Percentiles rank a stretch among this genome's conserved stretches.
These are phyloP conservation scores for Exophiala mesophila DNA, from an alignment of 2,329 filamentous ascomycete species.

Conservation along the genomic window DNA sequence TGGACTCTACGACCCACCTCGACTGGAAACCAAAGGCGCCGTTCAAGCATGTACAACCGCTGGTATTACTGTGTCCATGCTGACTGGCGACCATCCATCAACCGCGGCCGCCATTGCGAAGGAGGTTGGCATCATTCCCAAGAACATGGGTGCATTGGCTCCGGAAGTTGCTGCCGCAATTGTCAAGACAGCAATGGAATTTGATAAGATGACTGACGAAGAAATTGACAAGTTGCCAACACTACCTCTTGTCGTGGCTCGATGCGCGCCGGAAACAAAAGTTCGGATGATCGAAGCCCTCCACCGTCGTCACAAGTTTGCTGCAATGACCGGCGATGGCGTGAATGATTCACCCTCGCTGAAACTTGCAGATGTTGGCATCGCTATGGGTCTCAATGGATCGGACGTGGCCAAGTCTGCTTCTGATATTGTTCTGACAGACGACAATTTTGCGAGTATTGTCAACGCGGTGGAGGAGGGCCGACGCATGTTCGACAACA, in stretches of 20 bases:
- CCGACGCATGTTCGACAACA: conserved; percentile 80
- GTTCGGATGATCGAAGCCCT: conserved; percentile 87
- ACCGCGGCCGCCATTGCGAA: conserved; percentile 54
- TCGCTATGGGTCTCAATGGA: conserved; percentile 80
- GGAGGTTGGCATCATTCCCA: conserved; percentile 53
- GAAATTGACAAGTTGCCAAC: conserved; percentile 63
- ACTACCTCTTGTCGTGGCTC: conserved; percentile 74
- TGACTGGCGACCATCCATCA: conserved; percentile 54
- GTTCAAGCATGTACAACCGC: conserved; percentile 50
- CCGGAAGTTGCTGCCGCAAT: conserved; percentile 45
- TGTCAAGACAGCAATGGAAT: conserved; percentile 53
- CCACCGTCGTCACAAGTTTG: conserved; percentile 68
- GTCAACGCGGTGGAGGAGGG: conserved; percentile 79
- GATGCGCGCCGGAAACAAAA: conserved; percentile 81
- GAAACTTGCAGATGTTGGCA: conserved; percentile 76
- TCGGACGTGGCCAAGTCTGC: conserved; percentile 83
- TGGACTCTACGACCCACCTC: conserved; percentile 59
- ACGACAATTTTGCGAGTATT: conserved; percentile 85
- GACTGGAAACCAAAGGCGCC: conserved; percentile 54
- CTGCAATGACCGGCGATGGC: conserved; percentile 84
- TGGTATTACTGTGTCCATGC: conserved; percentile 55
- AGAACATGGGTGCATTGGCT: conserved; percentile 41
- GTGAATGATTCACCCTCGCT: conserved; percentile 83
- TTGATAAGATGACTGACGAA: conserved; percentile 49
- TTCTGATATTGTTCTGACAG: conserved; percentile 56